phyloP scores from a whole-genome alignment of 768 basidiomycete genomes.

The Kwoniella bestiolae region DNA sequence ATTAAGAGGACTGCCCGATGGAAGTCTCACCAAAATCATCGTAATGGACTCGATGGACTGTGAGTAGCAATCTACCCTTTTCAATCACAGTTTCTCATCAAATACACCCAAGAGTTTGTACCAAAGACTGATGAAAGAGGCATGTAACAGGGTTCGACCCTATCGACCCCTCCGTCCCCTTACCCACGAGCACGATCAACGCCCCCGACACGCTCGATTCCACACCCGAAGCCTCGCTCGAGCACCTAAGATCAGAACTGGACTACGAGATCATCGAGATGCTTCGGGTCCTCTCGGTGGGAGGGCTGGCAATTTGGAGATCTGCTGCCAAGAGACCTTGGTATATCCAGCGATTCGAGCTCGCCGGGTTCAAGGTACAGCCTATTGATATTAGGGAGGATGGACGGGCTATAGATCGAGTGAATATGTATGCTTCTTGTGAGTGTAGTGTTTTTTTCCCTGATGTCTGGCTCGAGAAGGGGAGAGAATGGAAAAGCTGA shows the following conservation, averaged over 20 bases:
- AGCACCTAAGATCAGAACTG: conserved; percentile 59
- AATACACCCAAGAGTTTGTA: too few species aligned
- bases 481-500: not conserved
- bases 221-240: conserved; percentile 58
- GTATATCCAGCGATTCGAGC: conserved; percentile 67
- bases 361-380: conserved; percentile 62
- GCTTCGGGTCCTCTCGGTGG: conserved; percentile 64
- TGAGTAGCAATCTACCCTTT: conserved; percentile 24
- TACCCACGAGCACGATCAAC: conserved; percentile 27
- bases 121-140: too few species aligned
- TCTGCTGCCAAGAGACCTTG: conserved; percentile 69
- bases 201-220: conserved; percentile 62
- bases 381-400: conserved; percentile 64
- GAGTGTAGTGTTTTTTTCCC: conserved; percentile 19
- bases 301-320: conserved; percentile 71
- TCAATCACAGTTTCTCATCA: not conserved
- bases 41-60: conserved; percentile 71
- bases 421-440: conserved; percentile 67
- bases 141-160: conserved; percentile 53
- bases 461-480: not conserved
- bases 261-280: conserved; percentile 67
- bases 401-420: conserved; percentile 67
- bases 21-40: conserved; percentile 67
- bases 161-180: conserved; percentile 45
- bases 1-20: conserved; percentile 60